phyloP scores from a whole-genome alignment of 2,329 filamentous ascomycete genomes.

The Knufia fluminis region DNA sequence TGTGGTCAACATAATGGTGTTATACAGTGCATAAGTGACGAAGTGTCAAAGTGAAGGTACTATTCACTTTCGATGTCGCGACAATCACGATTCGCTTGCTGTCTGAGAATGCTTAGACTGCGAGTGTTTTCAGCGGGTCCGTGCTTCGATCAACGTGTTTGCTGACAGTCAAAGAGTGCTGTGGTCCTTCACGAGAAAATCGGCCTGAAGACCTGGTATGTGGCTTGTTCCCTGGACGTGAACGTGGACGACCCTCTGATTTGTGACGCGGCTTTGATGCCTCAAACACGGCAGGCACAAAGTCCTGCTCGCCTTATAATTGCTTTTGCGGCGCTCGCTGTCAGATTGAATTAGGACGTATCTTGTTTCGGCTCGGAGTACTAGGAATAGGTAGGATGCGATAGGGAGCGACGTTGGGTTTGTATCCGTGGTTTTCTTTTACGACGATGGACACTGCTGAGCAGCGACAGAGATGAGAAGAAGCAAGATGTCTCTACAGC shows the following conservation, averaged over 20 bases:
- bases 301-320: neutral
- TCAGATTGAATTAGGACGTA: neutral
- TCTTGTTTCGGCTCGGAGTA: neutral
- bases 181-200: neutral
- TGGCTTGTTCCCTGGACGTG: neutral
- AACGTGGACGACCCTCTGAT: neutral
- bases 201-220: neutral
- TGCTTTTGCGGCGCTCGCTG: neutral
- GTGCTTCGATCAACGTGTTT: neutral
- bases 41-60: neutral
- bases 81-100: neutral
- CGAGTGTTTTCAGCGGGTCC: neutral
- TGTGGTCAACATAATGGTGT: slow-evolving; percentile 4
- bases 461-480: neutral
- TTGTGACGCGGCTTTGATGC: too few relatives aligned
- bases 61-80: neutral
- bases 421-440: neutral
- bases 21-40: neutral
- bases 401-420: neutral
- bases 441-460: neutral
- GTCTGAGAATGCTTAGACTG: neutral
- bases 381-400: neutral
- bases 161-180: neutral
- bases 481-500: neutral
- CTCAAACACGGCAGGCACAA: too few relatives aligned